phyloP scores from a whole-genome alignment of 176 grass and related monocot genomes.

The Hsuehochloa calcarea region DNA sequence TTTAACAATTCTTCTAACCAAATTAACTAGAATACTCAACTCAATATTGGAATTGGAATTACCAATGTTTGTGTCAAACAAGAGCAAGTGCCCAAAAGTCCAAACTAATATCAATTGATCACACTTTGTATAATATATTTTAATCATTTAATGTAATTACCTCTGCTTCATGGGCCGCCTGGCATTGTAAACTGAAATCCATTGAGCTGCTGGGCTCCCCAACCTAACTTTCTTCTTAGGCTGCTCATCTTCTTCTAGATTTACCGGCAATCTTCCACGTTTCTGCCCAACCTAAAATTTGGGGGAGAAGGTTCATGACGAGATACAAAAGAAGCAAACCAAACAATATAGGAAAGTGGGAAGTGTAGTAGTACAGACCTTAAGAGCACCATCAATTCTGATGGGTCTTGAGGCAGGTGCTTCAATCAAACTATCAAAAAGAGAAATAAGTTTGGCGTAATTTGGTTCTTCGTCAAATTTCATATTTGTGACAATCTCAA shows the following conservation, averaged over 20 bases:
- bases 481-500: slow-evolving; percentile 86
- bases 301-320: neutral
- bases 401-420: slow-evolving; percentile 69
- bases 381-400: slow-evolving; percentile 93
- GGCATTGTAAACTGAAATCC: slow-evolving; percentile 97
- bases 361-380: slow-evolving; percentile 43
- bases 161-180: slow-evolving; percentile 90
- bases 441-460: slow-evolving; percentile 81
- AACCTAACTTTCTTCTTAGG: slow-evolving; percentile 94
- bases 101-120: slow-evolving; percentile 12
- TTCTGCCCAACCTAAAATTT: slow-evolving; percentile 88
- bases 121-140: slow-evolving; percentile 18
- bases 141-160: slow-evolving; percentile 45
- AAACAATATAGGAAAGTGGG: slow-evolving; percentile 25
- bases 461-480: slow-evolving; percentile 98
- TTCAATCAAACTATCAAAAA: slow-evolving; percentile 85
- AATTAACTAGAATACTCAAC: neutral
- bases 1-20: neutral
- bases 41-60: neutral
- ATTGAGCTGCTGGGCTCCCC: slow-evolving; percentile 75
- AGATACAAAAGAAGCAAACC: slow-evolving; percentile 21
- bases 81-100: neutral
- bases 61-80: neutral
- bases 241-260: slow-evolving; percentile 88
- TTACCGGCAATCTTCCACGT: slow-evolving; percentile 66